Base-by-base conservation (phyloP, 495 filamentous ascomycete genomes). In the Podospora australis region DNA sequence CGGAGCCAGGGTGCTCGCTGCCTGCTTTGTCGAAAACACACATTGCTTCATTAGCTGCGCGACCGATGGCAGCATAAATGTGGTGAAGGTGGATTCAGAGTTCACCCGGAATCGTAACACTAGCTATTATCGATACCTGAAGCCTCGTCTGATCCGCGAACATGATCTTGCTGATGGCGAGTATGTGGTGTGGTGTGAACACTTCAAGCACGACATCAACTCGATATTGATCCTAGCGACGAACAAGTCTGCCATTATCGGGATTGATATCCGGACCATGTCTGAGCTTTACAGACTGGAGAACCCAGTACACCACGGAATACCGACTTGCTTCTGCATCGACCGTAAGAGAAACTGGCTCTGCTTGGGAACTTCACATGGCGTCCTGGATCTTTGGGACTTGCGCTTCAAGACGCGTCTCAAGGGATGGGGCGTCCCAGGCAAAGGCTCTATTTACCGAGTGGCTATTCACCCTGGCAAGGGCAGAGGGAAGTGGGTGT, bases 301-400 rank as follows among this genome's bases (percentile, higher is more conserved):
- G 34, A 99, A 96, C 45, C 90, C 94, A 2, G 81, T 95, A 8
- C 87, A 95, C 58, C 94, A 97, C 64, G 94, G 94, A 23, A 90
- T 86, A 2, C 89, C 87, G 6, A 97, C 88, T 2, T 92, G 87
- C 49, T 97, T 99, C 67, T 91, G 87, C 65, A 71, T 91, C 24
- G 88, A 96, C 55, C 72, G 81, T 21, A 86, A 81, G 58, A 83
- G 84, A 40, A 87, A 87, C 54, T 99, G 94, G 94, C 71, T 99
- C 3, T 70, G 95, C 6, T 66, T 97, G 3, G 92, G 90, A 25
- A 97, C 94, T 1, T 88, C 90, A 6, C 90, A 97, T 56, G 94
- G 94, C 3, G 82, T 96, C 39, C 70, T 99, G 6, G 87, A 95
- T 56, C 73, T 99, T 14, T 99, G 94, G 92, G 94, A 99, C 62